Evolutionary conservation across 805 yeast genomes (phyloP).

Genomic region (Gaillardinia entomophila): DNA sequence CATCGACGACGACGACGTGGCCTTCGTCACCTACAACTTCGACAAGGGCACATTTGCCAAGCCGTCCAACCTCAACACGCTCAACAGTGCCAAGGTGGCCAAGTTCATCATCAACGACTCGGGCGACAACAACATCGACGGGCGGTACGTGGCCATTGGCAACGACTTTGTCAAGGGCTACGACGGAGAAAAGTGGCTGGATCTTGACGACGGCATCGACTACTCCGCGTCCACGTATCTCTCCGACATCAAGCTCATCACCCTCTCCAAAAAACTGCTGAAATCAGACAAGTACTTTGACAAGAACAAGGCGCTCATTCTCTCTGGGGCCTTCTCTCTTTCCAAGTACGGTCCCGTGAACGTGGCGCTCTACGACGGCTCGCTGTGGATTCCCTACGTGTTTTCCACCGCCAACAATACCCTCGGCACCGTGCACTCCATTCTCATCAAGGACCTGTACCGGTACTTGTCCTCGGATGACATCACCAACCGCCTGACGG

Average conservation of each 20-base stretch:
- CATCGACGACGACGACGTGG: constrained; percentile 23
- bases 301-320: constrained; percentile 42
- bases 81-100: constrained; percentile 18
- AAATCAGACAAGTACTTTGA: constrained; percentile 33
- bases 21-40: constrained; percentile 54
- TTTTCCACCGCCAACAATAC: constrained; percentile 27
- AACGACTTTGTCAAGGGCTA: constrained; percentile 30
- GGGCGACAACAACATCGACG: constrained; percentile 28
- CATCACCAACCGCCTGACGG: constrained; percentile 9
- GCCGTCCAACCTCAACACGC: constrained; percentile 12
- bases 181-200: constrained; percentile 46
- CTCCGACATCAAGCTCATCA: constrained; percentile 40
- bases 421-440: constrained; percentile 24
- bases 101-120: constrained; percentile 43
- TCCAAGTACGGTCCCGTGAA: constrained; percentile 49
- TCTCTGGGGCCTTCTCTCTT: constrained; percentile 53
- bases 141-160: constrained; percentile 34
- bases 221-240: constrained; percentile 29
- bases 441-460: constrained; percentile 29
- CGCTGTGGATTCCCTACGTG: constrained; percentile 60
- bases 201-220: constrained; percentile 29
- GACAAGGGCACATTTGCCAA: constrained; percentile 22
- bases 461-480: constrained; percentile 33
- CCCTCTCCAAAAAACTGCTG: constrained; percentile 19
- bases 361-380: constrained; percentile 62